A percentile compares a stretch with the other conserved stretches of the same genome.
Evolutionary conservation across 352 stramenopile genomes (phyloP).

Genomic region (Globisporangium rhizosaccharum): DNA sequence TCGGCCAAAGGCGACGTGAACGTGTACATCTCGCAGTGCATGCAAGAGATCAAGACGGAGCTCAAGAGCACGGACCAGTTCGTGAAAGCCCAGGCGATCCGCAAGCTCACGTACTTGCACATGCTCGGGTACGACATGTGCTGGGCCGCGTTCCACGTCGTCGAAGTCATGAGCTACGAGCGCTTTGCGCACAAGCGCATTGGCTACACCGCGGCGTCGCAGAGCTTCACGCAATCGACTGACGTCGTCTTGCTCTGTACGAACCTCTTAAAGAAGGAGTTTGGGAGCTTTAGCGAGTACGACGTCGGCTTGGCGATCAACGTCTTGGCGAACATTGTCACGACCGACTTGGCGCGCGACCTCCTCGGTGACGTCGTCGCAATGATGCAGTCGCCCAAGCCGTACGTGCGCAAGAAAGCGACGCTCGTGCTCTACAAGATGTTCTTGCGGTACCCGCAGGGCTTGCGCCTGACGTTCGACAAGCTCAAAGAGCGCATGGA

Average conservation of each 20-base stretch:
- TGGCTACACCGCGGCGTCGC: slow-evolving; percentile 93
- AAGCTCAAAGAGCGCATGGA: slow-evolving; percentile 95
- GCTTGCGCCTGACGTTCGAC: slow-evolving; percentile 96
- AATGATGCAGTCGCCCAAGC: slow-evolving; percentile 91
- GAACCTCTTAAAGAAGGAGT: slow-evolving; percentile 98
- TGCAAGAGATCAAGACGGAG: slow-evolving; percentile 98
- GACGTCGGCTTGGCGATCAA: slow-evolving; percentile 98
- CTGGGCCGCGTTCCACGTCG: slow-evolving; percentile 96
- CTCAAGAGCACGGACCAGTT: slow-evolving; percentile 95
- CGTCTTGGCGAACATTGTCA: slow-evolving; percentile 98
- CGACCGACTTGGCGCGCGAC: slow-evolving; percentile 93
- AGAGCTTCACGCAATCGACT: slow-evolving; percentile 96
- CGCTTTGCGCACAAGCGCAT: slow-evolving; percentile 96
- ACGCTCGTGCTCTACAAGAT: slow-evolving; percentile 98
- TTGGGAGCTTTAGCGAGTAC: slow-evolving; percentile 89
- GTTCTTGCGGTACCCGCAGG: slow-evolving; percentile 98
- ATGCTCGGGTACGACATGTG: slow-evolving; percentile 99
- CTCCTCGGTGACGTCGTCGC: slow-evolving; percentile 88
- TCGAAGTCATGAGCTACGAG: slow-evolving; percentile 97
- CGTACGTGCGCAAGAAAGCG: slow-evolving; percentile 98
- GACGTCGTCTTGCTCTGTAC: slow-evolving; percentile 98
- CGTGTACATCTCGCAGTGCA: slow-evolving; percentile 95
- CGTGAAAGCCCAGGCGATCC: slow-evolving; percentile 95
- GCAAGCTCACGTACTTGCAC: slow-evolving; percentile 96
- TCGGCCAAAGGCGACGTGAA: slow-evolving; percentile 94